These are phyloP conservation scores for Chrysosporium keratinophilum DNA, from an alignment of 2,329 filamentous ascomycete species.

Conservation along the genomic window DNA sequence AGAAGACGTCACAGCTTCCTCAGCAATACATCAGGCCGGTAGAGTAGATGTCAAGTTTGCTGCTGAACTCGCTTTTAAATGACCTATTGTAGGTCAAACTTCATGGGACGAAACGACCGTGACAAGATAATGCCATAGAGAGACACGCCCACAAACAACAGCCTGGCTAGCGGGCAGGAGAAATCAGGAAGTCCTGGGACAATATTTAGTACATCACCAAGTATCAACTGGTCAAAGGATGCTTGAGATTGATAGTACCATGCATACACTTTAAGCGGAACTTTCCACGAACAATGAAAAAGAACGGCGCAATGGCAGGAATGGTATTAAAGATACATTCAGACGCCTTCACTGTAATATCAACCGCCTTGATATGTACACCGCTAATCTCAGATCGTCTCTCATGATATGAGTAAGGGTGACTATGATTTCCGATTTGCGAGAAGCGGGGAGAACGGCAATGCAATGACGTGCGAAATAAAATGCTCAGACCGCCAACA, in stretches of 20 bases:
- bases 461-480: too few species aligned
- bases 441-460: too few species aligned
- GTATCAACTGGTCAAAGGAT: not conserved
- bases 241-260: not conserved
- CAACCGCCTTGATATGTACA: too few species aligned
- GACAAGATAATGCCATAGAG: not conserved
- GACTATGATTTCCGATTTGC: too few species aligned
- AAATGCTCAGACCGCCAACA: too few species aligned
- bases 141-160: not conserved
- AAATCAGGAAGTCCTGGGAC: not conserved
- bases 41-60: not conserved
- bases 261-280: not conserved
- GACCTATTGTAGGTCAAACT: not conserved
- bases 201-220: not conserved
- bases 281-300: not conserved
- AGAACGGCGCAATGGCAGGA: not conserved
- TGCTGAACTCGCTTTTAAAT: not conserved
- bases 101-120: not conserved
- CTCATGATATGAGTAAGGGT: too few species aligned
- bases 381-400: too few species aligned
- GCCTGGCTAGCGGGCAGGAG: not conserved
- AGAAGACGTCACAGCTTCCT: not conserved
- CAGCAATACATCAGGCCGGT: not conserved
- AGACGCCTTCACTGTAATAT: too few species aligned
- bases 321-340: too few species aligned